phyloP scores from a whole-genome alignment of 208 protist genomes.

The Leishmania major region DNA sequence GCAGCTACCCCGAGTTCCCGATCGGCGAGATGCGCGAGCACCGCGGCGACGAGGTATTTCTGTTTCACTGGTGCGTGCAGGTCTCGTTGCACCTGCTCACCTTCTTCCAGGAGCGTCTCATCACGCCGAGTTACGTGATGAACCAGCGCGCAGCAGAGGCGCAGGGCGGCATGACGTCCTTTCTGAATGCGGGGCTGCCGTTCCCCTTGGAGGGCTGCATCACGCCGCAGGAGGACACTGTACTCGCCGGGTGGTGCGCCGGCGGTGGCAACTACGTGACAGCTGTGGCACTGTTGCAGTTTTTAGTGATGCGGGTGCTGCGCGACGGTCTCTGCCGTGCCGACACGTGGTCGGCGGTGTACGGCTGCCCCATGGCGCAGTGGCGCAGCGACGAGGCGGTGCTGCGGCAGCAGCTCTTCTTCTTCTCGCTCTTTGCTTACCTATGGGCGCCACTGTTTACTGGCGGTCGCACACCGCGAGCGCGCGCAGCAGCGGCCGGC shows the following conservation, averaged over 20 bases:
- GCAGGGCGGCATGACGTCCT: slow-evolving; percentile 10
- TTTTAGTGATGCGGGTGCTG: slow-evolving; percentile 72
- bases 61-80: slow-evolving; percentile 85
- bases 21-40: slow-evolving; percentile 46
- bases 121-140: slow-evolving; percentile 65
- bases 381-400: slow-evolving; percentile 59
- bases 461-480: slow-evolving; percentile 30
- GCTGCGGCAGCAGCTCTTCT: slow-evolving; percentile 84
- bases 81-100: slow-evolving; percentile 75
- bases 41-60: slow-evolving; percentile 73
- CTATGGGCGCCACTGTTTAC: slow-evolving; percentile 85
- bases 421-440: slow-evolving; percentile 73
- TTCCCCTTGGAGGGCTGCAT: slow-evolving; percentile 55
- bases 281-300: slow-evolving; percentile 73
- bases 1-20: slow-evolving; percentile 58
- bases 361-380: slow-evolving; percentile 40
- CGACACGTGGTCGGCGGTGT: slow-evolving; percentile 75
- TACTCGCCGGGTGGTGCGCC: slow-evolving; percentile 49
- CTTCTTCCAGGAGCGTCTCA: slow-evolving; percentile 79
- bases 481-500: not conserved
- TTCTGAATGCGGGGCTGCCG: slow-evolving; percentile 15
- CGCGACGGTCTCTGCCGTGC: slow-evolving; percentile 69
- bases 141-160: slow-evolving; percentile 56
- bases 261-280: slow-evolving; percentile 83
- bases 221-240: slow-evolving; percentile 72